Base-by-base conservation (phyloP, 1,284 basidiomycete genomes). In the Ustilago cynodontis region DNA sequence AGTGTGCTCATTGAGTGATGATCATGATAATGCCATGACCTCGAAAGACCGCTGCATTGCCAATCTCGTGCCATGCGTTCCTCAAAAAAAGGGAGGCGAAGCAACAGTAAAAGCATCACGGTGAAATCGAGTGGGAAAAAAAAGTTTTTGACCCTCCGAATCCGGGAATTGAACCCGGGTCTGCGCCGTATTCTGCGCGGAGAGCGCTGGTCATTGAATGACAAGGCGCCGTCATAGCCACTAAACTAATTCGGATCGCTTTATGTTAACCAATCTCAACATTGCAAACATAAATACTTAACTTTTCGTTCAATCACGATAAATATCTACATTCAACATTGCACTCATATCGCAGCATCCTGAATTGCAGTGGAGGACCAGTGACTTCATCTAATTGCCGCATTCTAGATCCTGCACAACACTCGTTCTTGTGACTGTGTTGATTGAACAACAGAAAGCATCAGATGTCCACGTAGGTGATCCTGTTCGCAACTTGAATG, bases 181-280 rank as follows among this genome's bases (percentile, higher is more conserved):
- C 75, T 77, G 75, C 75, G 75, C 75, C 75, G 75, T 41, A 54
- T 45, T 60, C 51, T 59, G 56, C 65, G 62, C 69, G 62, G 65
- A 67, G 64, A 71, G 57, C 20, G 55, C 55, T 54, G 24, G 62
- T 58, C 58, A 73, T 26, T 45, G 14, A 41, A 57, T 78, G 75
- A 78, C 75, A 78, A 78, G 75, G 75, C 71, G 75, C 75, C 75
- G 75, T 78, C 75, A 78, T 78, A 78, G 75, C 75, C 75, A 78
- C 75, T 78, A 78, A 78, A 78, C 75, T 78, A 78, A 78, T 77
- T 77, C 74, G 74, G 74, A 77, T 39, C 29, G 35, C 13, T 47
- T 63, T 33, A 33, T 64, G 51, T 33, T 14, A 10, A 1, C 18
- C 2, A 9, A 1, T 1, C 9, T 4, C 5, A 1, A 39, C 13